Conservation (phyloP, 2,329 filamentous ascomycete species). For the Epichloe gansuensis region DNA sequence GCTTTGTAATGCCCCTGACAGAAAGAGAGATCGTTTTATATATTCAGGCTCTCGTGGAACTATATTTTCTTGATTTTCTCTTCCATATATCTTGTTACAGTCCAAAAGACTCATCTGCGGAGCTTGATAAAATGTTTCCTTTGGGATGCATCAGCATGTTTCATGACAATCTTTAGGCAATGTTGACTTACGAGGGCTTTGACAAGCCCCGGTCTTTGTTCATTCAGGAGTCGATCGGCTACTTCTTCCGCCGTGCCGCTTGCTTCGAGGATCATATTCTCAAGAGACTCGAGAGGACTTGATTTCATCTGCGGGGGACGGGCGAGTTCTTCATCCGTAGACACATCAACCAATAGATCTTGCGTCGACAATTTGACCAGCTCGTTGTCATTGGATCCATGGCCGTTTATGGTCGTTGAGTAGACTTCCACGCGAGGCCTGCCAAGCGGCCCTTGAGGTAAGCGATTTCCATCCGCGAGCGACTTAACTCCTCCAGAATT, state of each 20-base stretch:
- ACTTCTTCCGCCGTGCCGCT: not conserved
- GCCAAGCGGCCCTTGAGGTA: slow-evolving; percentile 10
- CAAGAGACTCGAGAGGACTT: too few species aligned
- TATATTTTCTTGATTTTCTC: not conserved
- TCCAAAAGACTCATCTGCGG: not conserved
- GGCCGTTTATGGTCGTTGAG: not conserved
- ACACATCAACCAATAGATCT: not conserved
- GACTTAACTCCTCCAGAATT: not conserved
- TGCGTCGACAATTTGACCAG: not conserved
- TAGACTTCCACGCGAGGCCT: slow-evolving; percentile 2
- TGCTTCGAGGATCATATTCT: not conserved
- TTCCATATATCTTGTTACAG: too few species aligned
- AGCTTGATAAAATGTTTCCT: not conserved
- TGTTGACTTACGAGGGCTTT: not conserved
- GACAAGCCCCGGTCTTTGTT: not conserved
- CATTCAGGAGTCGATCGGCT: not conserved
- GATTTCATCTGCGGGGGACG: not conserved
- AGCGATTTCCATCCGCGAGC: not conserved
- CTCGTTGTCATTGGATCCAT: not conserved
- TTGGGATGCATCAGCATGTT: not conserved
- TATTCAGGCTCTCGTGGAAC: not conserved
- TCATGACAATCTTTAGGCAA: not conserved
- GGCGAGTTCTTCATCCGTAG: not conserved
- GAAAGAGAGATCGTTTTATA: not conserved
- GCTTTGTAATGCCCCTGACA: not conserved